Base-by-base conservation (phyloP, 495 filamentous ascomycete genomes). In the Platismatia glauca region DNA sequence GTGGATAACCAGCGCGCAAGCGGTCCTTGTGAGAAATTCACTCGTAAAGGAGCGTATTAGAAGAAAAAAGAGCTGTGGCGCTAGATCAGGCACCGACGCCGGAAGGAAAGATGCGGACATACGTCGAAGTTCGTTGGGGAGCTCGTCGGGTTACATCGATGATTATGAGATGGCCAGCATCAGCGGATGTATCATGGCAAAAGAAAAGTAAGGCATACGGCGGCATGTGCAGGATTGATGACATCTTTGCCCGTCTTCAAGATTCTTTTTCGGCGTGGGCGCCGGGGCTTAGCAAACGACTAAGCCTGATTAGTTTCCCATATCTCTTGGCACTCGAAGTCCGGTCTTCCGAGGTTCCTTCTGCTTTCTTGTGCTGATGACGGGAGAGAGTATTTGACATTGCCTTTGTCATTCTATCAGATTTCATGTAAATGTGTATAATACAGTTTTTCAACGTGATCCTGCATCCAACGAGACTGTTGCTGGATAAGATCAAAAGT, bases 71-170 rank as follows among this genome's bases (percentile, higher is more conserved):
- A 55, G 52, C 52, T 44, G 61, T 63, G 61, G 55, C 61, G 61
- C 39, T 63, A 31, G 61, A 63, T 63, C 61, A 63, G 61, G 61
- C 61, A 63, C 61, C 61, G 55, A 63, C 41, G 55, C 41, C 39
- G 55, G 44, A 58, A 31, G 55, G 57, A 50, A 63, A 33, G 6
- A 29, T 53, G 50, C 15, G 61, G 12, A 57, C 39, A 35, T 38
- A 41, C 53, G 43, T 43, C 44, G 34, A 38, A 58, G 44, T 15
- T 52, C 13, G 38, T 63, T 57, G 33, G 37, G 34, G n/a, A 29
- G 43, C n/a, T 20, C 22, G 39, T 37, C 7, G 52, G 55, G 18
- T n/a, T n/a, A 57, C 61, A 63, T 58, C 13, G 37, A 55, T 39
- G 46, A 58, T 50, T 52, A 63, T 27, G 22, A 63, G 55, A 58